Evolutionary conservation across 495 filamentous ascomycete genomes (phyloP).

Genomic region (Entonaema liquescens): DNA sequence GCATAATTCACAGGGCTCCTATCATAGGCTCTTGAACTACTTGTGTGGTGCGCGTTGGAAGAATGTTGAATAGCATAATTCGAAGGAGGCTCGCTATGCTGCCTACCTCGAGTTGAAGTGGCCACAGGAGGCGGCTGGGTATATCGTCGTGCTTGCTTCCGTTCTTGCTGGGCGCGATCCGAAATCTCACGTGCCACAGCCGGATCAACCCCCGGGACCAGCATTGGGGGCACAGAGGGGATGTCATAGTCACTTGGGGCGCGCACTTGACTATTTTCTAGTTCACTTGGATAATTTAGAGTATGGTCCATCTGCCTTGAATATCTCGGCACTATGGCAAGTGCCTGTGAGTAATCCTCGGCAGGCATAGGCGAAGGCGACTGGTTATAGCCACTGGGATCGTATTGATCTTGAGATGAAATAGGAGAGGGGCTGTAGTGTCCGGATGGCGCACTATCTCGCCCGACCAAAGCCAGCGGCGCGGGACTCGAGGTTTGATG

Average conservation of each 20-base stretch:
- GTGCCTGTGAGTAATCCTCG: slow-evolving; percentile 45
- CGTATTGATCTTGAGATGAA: slow-evolving; percentile 38
- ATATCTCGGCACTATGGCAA: slow-evolving; percentile 42
- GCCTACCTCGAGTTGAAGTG: slow-evolving; percentile 51
- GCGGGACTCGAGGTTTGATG: slow-evolving; percentile 56
- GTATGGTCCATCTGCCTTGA: slow-evolving; percentile 34
- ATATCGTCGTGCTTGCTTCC: slow-evolving; percentile 53
- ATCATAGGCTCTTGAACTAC: slow-evolving; percentile 47
- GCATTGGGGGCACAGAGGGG: slow-evolving; percentile 67
- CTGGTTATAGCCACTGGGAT: slow-evolving; percentile 27
- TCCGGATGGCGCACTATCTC: slow-evolving; percentile 50
- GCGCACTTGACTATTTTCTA: slow-evolving; percentile 46
- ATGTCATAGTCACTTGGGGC: slow-evolving; percentile 47
- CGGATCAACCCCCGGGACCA: slow-evolving; percentile 76
- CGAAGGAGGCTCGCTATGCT: slow-evolving; percentile 50
- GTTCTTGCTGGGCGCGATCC: slow-evolving; percentile 60
- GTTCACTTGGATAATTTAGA: slow-evolving; percentile 44
- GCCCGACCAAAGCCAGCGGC: slow-evolving; percentile 55
- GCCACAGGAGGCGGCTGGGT: slow-evolving; percentile 49
- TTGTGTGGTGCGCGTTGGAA: slow-evolving; percentile 47
- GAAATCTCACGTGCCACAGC: slow-evolving; percentile 64
- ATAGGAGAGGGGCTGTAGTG: slow-evolving; percentile 40
- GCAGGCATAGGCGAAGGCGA: slow-evolving; percentile 34
- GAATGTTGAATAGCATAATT: slow-evolving; percentile 50
- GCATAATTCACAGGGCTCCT: slow-evolving; percentile 51